Evolutionary conservation across 169 alveolate species (phyloP), one percentile per base, ranked within the genome.

Genomic region (Cystoisospora suis): DNA sequence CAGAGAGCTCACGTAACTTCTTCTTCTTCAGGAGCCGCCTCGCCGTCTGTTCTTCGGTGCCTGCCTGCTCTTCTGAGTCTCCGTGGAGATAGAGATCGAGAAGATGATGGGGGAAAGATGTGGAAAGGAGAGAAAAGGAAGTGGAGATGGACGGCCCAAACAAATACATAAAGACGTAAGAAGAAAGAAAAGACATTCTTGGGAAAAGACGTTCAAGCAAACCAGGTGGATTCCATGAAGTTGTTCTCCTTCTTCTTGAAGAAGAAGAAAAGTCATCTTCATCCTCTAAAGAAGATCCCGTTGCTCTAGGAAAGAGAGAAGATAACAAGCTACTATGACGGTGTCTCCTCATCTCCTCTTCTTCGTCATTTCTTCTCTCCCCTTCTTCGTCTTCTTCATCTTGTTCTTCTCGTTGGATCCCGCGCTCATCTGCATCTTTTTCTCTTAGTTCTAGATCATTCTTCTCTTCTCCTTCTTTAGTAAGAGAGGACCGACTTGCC

Each of bases 141-240:
- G 83, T 34, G n/a, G 32, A n/a, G 3, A 38, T 9, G 2, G 83
- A 9, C 12, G 83, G 83, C 56, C 58, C 83, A 72, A 72, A 38
- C 29, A 72, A 53, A 34, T 32, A 1, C 34, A 38, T 40, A 53
- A 38, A 38, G 3, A 72, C 53, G 56, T 38, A 72, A 7, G 83
- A 3, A 12, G 56, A 34, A 46, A 72, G 56, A 53, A 72, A 72
- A 38, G 83, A 72, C 12, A 27, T 9, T 0, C 20, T 3, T 0
- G 83, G 83, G 42, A 72, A 72, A 17, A 72, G 29, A 34, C 83
- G 83, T 56, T 4, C 83, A 2, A 72, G 32, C 53, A 72, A 53
- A 0, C 83, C 83, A 46, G 56, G 83, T 29, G 47, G 9, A 15
- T 3, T 1, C 83, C 83, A 72, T 34, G 47, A 6, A 46, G 47